Evolutionary conservation across 1,284 basidiomycete species (phyloP).

Genomic region (Phylloporus gajari): DNA sequence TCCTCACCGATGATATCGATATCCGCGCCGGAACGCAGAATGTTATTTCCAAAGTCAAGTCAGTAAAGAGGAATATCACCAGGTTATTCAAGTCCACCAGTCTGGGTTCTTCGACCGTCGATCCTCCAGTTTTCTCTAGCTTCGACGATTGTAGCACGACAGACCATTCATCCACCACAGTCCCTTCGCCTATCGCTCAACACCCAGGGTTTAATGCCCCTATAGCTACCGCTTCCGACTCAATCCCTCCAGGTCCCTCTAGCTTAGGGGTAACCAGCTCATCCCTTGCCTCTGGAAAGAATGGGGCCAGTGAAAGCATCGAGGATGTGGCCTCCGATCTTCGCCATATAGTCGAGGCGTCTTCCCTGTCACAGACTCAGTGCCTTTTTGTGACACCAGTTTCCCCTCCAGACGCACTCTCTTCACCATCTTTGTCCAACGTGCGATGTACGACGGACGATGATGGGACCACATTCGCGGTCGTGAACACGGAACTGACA

Average conservation of each 20-base stretch:
- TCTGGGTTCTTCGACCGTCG: neutral
- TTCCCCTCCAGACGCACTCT: neutral
- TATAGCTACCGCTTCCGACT: neutral
- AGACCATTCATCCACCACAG: neutral
- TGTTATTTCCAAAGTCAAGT: slow-evolving; percentile 26
- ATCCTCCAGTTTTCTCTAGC: neutral
- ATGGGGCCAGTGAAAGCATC: neutral
- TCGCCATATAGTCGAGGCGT: neutral
- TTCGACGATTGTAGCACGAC: neutral
- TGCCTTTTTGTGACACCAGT: slow-evolving; percentile 2
- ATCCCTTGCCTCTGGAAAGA: neutral
- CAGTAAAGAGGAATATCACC: slow-evolving; percentile 25
- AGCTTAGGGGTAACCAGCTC: neutral
- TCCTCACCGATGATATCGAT: neutral
- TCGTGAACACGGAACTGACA: slow-evolving; percentile 5
- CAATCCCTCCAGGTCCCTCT: neutral
- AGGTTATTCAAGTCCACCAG: slow-evolving; percentile 29
- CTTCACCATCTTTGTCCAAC: neutral
- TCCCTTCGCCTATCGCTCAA: neutral
- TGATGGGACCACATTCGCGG: neutral
- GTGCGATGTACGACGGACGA: slow-evolving; percentile 19
- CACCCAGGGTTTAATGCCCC: neutral
- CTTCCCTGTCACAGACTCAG: neutral
- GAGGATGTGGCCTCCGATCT: neutral
- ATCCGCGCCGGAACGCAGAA: slow-evolving; percentile 15